Base-by-base conservation (phyloP, 306 rosid species). In the Mimosa bimucronata region DNA sequence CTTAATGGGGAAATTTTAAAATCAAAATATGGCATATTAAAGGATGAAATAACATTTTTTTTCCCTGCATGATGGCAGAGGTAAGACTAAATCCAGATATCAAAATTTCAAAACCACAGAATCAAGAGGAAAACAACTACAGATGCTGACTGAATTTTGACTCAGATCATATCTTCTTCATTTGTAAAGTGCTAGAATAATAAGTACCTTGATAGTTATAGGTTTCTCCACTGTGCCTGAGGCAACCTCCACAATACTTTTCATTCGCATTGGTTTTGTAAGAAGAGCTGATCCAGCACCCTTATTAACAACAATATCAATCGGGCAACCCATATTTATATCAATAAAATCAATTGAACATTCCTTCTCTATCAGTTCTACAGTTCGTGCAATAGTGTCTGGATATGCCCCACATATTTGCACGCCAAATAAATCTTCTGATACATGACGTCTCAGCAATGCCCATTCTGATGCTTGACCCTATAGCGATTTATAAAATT, bases 381-480 rank as follows among this genome's bases (percentile, higher is more conserved):
- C 90, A 50, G 92, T 85, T 25, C 86, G 86, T 26, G 97, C 86
- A 66, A 94, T 89, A 23, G 91, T 84, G 81, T 94, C 97, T 5
- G 97, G 91, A 90, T 83, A 85, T 80, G 97, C 84, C 31, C 97
- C 97, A 73, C 98, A 94, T 78, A 94, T 91, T 88, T 94, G 98
- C 66, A 92, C 97, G 70, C 97, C 98, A 86, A 94, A 94, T 70
- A 94, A 77, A 86, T 94, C 92, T 84, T 92, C 97, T 53, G 97
- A 91, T 50, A 89, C 80, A 87, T 91, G 97, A 41, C 97, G 89
- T 79, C 98, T 90, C 80, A 92, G 84, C 87, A 91, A 79, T 74
- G 97, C 97, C 98, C 98, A 94, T 81, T 92, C 98, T 57, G 98
- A 94, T 31, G 98, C 98, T 88, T 92, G 97, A 77, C 98, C 98